These are phyloP conservation scores for Cordyceps cateniannulata DNA, from an alignment of 2,329 filamentous ascomycete species.

Conservation along the genomic window DNA sequence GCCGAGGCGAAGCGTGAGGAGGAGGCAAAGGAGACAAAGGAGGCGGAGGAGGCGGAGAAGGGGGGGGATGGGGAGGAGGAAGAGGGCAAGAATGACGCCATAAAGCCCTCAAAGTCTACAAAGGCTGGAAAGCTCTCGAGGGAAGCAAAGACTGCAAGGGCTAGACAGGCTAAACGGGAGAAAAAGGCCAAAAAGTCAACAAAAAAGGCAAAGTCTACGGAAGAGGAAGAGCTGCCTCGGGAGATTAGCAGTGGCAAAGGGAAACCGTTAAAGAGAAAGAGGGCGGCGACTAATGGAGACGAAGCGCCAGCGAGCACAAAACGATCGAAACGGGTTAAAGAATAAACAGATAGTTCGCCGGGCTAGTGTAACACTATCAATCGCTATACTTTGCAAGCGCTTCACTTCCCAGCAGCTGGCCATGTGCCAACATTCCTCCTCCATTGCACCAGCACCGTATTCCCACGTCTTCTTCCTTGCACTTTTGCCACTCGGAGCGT, in stretches of 20 bases:
- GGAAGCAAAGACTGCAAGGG: constrained; percentile 1
- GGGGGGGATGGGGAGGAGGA: not conserved
- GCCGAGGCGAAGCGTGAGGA: not conserved
- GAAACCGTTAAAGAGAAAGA: not conserved
- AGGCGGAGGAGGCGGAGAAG: not conserved
- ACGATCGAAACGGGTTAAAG: constrained; percentile 10
- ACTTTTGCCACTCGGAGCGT: too few species aligned
- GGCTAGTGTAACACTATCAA: constrained; percentile 8
- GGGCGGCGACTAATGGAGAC: not conserved
- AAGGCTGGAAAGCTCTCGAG: constrained; percentile 1
- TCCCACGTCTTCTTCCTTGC: not conserved
- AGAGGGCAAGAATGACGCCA: constrained; percentile 2
- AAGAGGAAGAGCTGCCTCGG: constrained; percentile 6
- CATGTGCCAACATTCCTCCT: not conserved
- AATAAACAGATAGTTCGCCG: not conserved
- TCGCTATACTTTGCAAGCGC: not conserved
- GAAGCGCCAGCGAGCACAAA: not conserved
- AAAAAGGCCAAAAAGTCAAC: not conserved
- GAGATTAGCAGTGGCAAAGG: not conserved
- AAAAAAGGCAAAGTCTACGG: not conserved
- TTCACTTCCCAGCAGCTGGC: not conserved
- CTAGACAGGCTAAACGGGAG: too few species aligned
- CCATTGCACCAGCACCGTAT: not conserved
- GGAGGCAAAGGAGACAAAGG: not conserved
- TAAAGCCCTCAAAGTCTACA: not conserved